Evolutionary conservation across 2,329 filamentous ascomycete species (phyloP).

Genomic region (Balansia obtecta): DNA sequence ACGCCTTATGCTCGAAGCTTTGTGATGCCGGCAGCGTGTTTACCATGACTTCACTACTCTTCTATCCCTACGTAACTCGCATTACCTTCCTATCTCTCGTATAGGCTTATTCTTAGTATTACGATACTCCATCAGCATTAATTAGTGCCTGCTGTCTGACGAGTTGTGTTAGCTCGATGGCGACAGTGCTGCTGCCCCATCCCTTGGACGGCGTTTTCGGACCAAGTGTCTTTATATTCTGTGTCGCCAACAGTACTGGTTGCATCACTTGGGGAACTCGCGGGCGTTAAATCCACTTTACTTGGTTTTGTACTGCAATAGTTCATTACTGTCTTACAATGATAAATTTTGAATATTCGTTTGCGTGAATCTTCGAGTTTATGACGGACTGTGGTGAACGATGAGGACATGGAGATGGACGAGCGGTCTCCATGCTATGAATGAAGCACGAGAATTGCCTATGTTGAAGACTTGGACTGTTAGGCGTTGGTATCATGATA

Average conservation of each 20-base stretch:
- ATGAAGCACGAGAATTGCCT: too few species aligned
- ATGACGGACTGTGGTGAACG: too few species aligned
- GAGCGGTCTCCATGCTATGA: too few species aligned
- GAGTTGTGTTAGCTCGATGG: conserved; percentile 32
- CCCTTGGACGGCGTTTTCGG: conserved; percentile 40
- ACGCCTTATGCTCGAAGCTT: too few species aligned
- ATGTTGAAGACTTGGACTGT: too few species aligned
- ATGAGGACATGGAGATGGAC: too few species aligned
- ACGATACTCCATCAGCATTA: conserved; percentile 35
- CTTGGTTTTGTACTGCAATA: not conserved
- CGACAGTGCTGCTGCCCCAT: conserved; percentile 45
- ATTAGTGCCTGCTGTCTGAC: conserved; percentile 32
- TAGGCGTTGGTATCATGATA: too few species aligned
- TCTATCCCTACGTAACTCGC: conserved; percentile 5
- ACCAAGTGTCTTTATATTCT: conserved; percentile 26
- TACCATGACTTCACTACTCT: too few species aligned
- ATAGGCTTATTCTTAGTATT: conserved; percentile 15
- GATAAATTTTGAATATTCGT: too few species aligned
- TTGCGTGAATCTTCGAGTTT: too few species aligned
- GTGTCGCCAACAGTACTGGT: conserved; percentile 35
- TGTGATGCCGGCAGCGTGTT: too few species aligned
- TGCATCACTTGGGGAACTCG: conserved; percentile 39
- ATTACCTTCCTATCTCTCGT: conserved; percentile 9
- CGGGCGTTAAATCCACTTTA: conserved; percentile 22
- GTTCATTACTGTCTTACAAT: too few species aligned